Evolutionary conservation across 192 early-diverging fungal species (phyloP), one percentile per base, ranked within the genome.

Genomic region (Backusella macrospora): DNA sequence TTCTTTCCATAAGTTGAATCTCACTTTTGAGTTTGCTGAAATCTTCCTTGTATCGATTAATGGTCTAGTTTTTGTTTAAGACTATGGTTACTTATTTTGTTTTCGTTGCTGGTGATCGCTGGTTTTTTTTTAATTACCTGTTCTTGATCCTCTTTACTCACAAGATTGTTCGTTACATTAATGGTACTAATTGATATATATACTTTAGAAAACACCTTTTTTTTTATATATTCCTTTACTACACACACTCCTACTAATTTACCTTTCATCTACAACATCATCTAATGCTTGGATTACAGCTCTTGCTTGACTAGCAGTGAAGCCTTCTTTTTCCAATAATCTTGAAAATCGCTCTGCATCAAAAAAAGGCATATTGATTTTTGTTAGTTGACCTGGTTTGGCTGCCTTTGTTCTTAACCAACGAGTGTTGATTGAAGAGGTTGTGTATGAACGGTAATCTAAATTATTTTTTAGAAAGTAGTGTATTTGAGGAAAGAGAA

Each of bases 1-100:
- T 94, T 82, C 93, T 93, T 76, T 95, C 95, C 55, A 96, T 81
- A 81, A 94, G 86, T 46, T 93, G 92, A n/a, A 98, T 88, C 71
- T 96, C 96, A 1, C 87, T 87, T 73, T 95, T 92, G 13, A 98
- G 88, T 42, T 93, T 92, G 7, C 91, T 87, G 63, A 98, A 95
- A 73, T 96, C 93, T 16, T 93, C 92, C 76, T 91, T 94, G 77
- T 92, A 93, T 77, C 89, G 89, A 74, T 95, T 91, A 29, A 95
- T 85, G 3, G 90, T 89, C 89, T 91, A 67, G 38, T n/a, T 15
- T 68, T 48, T 38, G 7, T 46, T 46, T n/a, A 34, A 34, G 29
- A 2, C 1, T 34, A 34, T 34, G 29, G 29, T 23, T 48, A 23
- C 34, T 63, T 39, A 16, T n/a, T 5, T 48, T 46, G 16, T 29